Conservation (phyloP, 2,329 filamentous ascomycete species). For the Kalmusia sp. region DNA sequence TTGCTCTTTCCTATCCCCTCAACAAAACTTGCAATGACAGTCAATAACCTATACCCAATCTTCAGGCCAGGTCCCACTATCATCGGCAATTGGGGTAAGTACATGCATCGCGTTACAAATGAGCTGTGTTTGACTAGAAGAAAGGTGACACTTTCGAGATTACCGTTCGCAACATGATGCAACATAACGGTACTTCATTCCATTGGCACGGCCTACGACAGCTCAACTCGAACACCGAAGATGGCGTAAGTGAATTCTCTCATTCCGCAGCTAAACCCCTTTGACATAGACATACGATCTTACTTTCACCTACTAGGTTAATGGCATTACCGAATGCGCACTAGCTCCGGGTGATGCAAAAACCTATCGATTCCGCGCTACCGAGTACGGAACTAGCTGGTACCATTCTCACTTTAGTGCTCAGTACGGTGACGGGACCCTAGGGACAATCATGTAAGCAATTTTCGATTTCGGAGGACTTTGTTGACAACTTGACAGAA, state of each 20-base stretch:
- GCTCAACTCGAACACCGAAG: constrained; percentile 59
- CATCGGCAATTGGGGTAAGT: constrained; percentile 55
- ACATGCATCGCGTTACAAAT: no score
- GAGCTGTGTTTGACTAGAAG: background rate
- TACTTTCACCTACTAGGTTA: constrained; percentile 18
- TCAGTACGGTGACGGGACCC: constrained; percentile 52
- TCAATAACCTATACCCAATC: no score
- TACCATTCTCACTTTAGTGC: constrained; percentile 53
- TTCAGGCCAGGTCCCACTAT: constrained; percentile 57
- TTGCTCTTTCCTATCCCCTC: no score
- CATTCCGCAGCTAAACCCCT: background rate
- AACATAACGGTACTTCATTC: constrained; percentile 66
- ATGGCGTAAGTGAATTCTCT: constrained; percentile 55
- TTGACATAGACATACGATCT: background rate
- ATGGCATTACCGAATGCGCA: constrained; percentile 33
- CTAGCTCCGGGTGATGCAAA: constrained; percentile 57
- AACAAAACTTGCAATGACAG: no score
- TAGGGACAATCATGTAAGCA: constrained; percentile 34
- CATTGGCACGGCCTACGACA: constrained; percentile 70
- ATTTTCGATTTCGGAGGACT: background rate
- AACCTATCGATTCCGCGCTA: constrained; percentile 37
- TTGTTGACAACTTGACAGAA: constrained; percentile 7
- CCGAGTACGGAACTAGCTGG: constrained; percentile 46
- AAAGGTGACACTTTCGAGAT: constrained; percentile 34
- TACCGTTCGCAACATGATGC: constrained; percentile 61